Base-by-base conservation (phyloP, 2,329 filamentous ascomycete genomes). In the Juglanconis sp. region DNA sequence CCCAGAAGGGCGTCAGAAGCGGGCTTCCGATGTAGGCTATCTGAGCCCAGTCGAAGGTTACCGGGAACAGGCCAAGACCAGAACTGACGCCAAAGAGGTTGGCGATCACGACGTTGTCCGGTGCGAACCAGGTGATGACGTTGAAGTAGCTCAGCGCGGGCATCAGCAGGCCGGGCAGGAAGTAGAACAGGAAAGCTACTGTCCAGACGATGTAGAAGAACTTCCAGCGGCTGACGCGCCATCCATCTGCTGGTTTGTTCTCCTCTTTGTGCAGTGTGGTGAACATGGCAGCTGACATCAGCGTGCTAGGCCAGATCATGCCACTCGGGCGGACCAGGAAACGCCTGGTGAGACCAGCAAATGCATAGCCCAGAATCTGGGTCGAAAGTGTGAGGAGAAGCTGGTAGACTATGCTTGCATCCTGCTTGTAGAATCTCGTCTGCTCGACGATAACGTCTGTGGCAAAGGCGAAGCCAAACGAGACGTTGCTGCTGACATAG, bases 1-100 rank as follows among this genome's bases (percentile, higher is more conserved):
- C 89, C 91, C 91, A 92, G 73, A 94, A 95, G 0, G 91, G 91
- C 0, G 91, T 92, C 15, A 95, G 81, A 6, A 96, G 78, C 0
- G 90, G 92, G 4, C 91, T 95, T 15, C 92, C 92, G 67, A 96
- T 95, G 69, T 94, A 88, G 0, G 92, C 91, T 64, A 96, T 88
- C 70, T 96, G 92, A 0, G 90, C 90, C 92, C 92, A 96, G 76
- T 96, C 92, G 69, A 96, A 96, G 0, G 92, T 96, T 68, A 96
- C 71, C 0, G 92, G 92, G 63, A 96, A 92, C 38, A 96, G 76
- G 1, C 91, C 91, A 13, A 96, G 81, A 2, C 92, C 92, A 2
- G 91, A 94, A n/a, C 87, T 84, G 15, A 94, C 89, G 15, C 92
- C 92, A 69, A 96, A 96, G 65, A 96, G 77, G 71, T 96, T 96